Conservation (phyloP, 2,329 filamentous ascomycete genomes). For the Pseudogymnoascus sp. region DNA sequence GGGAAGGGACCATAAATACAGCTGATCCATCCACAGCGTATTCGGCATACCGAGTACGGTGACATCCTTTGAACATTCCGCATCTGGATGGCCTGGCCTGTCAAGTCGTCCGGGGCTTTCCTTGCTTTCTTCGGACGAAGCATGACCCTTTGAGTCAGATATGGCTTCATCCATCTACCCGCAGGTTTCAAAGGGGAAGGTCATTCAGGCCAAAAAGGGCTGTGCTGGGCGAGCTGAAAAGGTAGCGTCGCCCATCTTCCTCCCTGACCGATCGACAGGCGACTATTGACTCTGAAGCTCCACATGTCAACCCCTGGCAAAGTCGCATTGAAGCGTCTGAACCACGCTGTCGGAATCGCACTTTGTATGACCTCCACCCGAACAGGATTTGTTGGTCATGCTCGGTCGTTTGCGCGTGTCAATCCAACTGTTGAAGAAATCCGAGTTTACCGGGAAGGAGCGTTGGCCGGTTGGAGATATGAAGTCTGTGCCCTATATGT, state of each 20-base stretch:
- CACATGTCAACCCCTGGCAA: constrained; percentile 2
- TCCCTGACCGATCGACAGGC: neutral
- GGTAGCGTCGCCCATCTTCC: neutral
- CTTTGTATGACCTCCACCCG: neutral
- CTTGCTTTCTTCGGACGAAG: neutral
- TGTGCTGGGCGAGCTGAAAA: constrained; percentile 3
- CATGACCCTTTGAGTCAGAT: neutral
- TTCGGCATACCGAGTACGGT: neutral
- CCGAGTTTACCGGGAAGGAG: neutral
- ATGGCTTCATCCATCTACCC: neutral
- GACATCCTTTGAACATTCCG: neutral
- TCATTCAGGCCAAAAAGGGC: neutral
- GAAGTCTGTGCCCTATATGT: neutral
- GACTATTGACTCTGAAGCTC: constrained; percentile 1
- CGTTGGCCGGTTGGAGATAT: neutral
- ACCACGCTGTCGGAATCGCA: neutral
- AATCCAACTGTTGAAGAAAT: neutral
- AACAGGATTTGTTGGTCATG: neutral
- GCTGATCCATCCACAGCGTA: neutral
- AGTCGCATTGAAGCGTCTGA: neutral
- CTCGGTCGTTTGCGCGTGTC: neutral
- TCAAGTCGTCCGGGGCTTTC: neutral
- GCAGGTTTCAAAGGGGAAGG: constrained; percentile 1
- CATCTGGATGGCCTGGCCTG: neutral
- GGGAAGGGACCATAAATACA: neutral